phyloP scores from a whole-genome alignment of 176 grass and related monocot species.

The Bothriochloa decipiens region DNA sequence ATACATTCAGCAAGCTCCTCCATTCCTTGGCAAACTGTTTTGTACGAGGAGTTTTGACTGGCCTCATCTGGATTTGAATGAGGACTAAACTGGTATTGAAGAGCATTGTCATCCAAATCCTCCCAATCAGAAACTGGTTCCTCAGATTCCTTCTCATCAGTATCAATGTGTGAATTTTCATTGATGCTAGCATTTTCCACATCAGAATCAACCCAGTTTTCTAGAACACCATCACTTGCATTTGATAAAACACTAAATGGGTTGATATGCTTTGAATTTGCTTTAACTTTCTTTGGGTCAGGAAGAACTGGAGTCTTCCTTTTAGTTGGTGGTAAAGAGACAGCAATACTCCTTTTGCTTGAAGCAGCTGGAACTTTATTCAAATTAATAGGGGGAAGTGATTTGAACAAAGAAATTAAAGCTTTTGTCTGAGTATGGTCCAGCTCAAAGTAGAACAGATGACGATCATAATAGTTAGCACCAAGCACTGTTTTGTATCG shows the following conservation, averaged over 20 bases:
- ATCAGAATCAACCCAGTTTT: slow-evolving; percentile 43
- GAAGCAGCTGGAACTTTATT: slow-evolving; percentile 41
- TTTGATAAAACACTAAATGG: slow-evolving; percentile 47
- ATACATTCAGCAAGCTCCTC: slow-evolving; percentile 26
- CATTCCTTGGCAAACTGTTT: slow-evolving; percentile 45
- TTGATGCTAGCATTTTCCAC: slow-evolving; percentile 31
- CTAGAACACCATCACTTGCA: slow-evolving; percentile 32
- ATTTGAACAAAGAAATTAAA: slow-evolving; percentile 75
- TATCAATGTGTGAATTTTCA: slow-evolving; percentile 31
- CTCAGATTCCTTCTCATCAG: slow-evolving; percentile 42
- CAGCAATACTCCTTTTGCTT: slow-evolving; percentile 29
- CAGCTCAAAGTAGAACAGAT: slow-evolving; percentile 86
- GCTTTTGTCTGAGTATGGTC: slow-evolving; percentile 73
- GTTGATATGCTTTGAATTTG: slow-evolving; percentile 42
- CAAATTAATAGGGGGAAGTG: slow-evolving; percentile 34
- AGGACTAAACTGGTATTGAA: slow-evolving; percentile 37
- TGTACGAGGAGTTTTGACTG: slow-evolving; percentile 42
- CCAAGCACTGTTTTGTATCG: slow-evolving; percentile 74
- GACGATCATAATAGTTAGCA: slow-evolving; percentile 71
- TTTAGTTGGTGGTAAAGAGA: slow-evolving; percentile 42
- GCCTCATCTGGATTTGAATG: slow-evolving; percentile 27
- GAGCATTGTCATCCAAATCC: slow-evolving; percentile 53
- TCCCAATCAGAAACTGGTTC: slow-evolving; percentile 59
- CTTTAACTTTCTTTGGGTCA: slow-evolving; percentile 27
- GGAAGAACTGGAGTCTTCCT: slow-evolving; percentile 21